Percentiles rank a stretch among this genome's conserved stretches.
Conservation (phyloP, 495 filamentous ascomycete species). For the Penicillium argentinense region DNA sequence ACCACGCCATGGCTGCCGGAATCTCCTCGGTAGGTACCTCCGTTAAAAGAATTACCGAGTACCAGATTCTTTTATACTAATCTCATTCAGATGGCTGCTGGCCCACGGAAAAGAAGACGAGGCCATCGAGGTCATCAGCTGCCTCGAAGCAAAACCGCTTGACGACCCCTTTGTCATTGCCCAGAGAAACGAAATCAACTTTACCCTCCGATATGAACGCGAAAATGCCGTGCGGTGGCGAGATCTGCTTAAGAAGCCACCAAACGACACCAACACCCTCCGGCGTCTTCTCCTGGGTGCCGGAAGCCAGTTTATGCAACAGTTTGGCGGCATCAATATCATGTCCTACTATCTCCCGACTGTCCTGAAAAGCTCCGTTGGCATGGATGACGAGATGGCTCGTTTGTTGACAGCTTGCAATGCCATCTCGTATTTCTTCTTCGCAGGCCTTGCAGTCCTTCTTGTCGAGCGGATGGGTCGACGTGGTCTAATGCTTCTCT, state of each 20-base stretch:
- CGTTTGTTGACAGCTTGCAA: slow-evolving; percentile 53
- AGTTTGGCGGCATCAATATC: slow-evolving; percentile 51
- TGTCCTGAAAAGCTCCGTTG: slow-evolving; percentile 52
- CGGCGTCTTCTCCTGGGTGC: slow-evolving; percentile 51
- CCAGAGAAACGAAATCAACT: slow-evolving; percentile 49
- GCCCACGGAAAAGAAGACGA: slow-evolving; percentile 42
- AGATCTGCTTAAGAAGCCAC: slow-evolving; percentile 42
- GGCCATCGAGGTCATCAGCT: slow-evolving; percentile 49
- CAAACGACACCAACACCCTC: slow-evolving; percentile 44
- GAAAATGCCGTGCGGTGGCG: slow-evolving; percentile 48
- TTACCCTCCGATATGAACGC: slow-evolving; percentile 47
- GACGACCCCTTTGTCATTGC: slow-evolving; percentile 49
- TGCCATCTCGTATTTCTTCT: slow-evolving; percentile 49
- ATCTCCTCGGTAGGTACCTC: slow-evolving; percentile 45
- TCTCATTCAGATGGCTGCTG: slow-evolving; percentile 53
- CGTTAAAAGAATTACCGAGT: too few relatives aligned
- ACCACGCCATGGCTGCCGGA: slow-evolving; percentile 57
- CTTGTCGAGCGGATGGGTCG: slow-evolving; percentile 53
- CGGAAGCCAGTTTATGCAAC: slow-evolving; percentile 55
- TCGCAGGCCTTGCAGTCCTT: slow-evolving; percentile 43
- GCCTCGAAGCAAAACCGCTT: slow-evolving; percentile 43
- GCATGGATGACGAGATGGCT: slow-evolving; percentile 44
- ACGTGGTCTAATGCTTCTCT: slow-evolving; percentile 53
- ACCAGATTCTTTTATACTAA: background rate
- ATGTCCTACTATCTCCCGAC: slow-evolving; percentile 49